Conservation (phyloP, 345 rosid species). For the Salix koriyanagi region DNA sequence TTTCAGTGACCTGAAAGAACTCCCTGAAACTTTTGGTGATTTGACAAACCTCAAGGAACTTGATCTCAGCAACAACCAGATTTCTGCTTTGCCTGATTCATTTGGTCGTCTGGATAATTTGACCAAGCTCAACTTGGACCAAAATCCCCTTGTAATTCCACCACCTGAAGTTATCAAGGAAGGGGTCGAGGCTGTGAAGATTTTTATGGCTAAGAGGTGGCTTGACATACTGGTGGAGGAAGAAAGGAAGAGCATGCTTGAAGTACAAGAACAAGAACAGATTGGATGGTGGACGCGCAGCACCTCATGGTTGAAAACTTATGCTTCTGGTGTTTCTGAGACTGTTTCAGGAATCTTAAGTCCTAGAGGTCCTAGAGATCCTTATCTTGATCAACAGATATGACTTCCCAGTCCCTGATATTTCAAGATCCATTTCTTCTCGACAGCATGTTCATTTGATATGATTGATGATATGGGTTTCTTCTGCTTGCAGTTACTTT, state of each 20-base stretch:
- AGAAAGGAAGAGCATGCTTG: slow-evolving; percentile 48
- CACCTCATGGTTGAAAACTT: slow-evolving; percentile 63
- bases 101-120: slow-evolving; percentile 76
- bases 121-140: slow-evolving; percentile 62
- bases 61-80: slow-evolving; percentile 86
- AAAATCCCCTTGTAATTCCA: slow-evolving; percentile 69
- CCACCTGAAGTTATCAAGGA: slow-evolving; percentile 54
- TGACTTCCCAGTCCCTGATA: slow-evolving; percentile 22
- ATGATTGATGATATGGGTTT: neutral
- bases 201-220: slow-evolving; percentile 77
- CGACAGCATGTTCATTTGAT: neutral
- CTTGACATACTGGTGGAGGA: slow-evolving; percentile 60
- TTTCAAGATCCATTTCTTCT: neutral
- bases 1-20: slow-evolving; percentile 70
- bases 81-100: slow-evolving; percentile 70
- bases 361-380: slow-evolving; percentile 47
- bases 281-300: slow-evolving; percentile 81
- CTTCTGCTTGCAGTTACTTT: neutral
- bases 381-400: slow-evolving; percentile 74
- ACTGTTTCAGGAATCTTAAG: slow-evolving; percentile 47
- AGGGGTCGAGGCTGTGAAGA: slow-evolving; percentile 71
- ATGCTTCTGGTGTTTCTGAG: slow-evolving; percentile 41
- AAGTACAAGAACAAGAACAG: slow-evolving; percentile 44
- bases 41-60: slow-evolving; percentile 75
- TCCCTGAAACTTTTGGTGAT: slow-evolving; percentile 73